Conservation (phyloP, 495 filamentous ascomycete species). For the Aspergillus nanangensis region DNA sequence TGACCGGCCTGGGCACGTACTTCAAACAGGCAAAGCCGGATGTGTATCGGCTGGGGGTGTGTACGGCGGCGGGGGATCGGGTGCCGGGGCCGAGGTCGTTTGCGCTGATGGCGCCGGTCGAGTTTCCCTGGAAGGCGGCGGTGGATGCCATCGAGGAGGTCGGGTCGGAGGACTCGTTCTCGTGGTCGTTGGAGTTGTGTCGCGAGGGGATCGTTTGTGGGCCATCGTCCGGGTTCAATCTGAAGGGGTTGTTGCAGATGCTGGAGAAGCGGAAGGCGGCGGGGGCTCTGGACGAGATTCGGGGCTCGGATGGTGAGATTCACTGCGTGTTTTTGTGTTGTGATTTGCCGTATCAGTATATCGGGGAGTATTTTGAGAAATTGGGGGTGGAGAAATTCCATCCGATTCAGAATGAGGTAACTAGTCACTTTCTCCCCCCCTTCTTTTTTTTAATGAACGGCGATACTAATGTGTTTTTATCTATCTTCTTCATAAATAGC, state of each 20-base stretch:
- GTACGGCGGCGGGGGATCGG: constrained; percentile 50
- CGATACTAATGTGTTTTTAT: too few species aligned
- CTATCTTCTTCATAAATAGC: too few species aligned
- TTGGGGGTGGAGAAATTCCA: constrained; percentile 47
- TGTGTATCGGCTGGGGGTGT: constrained; percentile 47
- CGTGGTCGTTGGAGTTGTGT: constrained; percentile 48
- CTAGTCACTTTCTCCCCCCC: constrained; percentile 5
- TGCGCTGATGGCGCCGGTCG: constrained; percentile 45
- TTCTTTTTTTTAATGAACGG: too few species aligned
- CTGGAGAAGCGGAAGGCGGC: constrained; percentile 42
- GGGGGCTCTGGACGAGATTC: constrained; percentile 38
- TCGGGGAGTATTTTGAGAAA: constrained; percentile 55
- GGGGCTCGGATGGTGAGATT: constrained; percentile 41
- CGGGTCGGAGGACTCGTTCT: constrained; percentile 48
- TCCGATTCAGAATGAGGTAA: constrained; percentile 54
- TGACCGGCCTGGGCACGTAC: constrained; percentile 51
- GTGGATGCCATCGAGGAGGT: constrained; percentile 53
- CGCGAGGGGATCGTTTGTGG: constrained; percentile 56
- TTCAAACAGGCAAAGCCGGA: constrained; percentile 51
- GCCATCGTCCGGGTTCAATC: constrained; percentile 55
- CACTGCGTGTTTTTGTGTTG: constrained; percentile 58
- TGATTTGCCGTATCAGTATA: constrained; percentile 61
- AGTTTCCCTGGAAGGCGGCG: constrained; percentile 54
- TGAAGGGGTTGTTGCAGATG: constrained; percentile 51
- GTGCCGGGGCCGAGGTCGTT: constrained; percentile 54